phyloP scores from a whole-genome alignment of 805 yeast genomes.

The Geotrichum ghanense region DNA sequence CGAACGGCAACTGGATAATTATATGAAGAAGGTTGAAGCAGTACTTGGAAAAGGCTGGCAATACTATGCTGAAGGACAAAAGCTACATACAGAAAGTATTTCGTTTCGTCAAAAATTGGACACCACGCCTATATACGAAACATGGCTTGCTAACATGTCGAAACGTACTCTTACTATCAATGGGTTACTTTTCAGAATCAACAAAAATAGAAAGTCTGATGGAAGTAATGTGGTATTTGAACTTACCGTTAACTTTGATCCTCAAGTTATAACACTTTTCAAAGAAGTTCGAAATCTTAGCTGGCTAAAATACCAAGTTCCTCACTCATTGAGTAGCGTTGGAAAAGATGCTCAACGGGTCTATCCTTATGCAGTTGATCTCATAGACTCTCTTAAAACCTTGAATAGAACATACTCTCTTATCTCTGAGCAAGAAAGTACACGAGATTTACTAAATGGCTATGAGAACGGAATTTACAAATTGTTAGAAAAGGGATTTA shows the following conservation, averaged over 20 bases:
- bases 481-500: slow-evolving; percentile 26
- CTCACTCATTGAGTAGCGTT: slow-evolving; percentile 36
- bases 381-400: slow-evolving; percentile 40
- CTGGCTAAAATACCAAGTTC: slow-evolving; percentile 43
- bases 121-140: slow-evolving; percentile 28
- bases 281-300: slow-evolving; percentile 44
- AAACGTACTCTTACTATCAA: slow-evolving; percentile 15
- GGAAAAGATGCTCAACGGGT: slow-evolving; percentile 40
- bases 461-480: slow-evolving; percentile 10
- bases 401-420: slow-evolving; percentile 26
- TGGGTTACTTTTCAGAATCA: slow-evolving; percentile 32
- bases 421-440: slow-evolving; percentile 30
- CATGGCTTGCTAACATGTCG: slow-evolving; percentile 36
- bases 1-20: slow-evolving; percentile 30
- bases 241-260: slow-evolving; percentile 42
- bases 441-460: slow-evolving; percentile 23
- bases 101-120: slow-evolving; percentile 37
- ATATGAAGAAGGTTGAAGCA: slow-evolving; percentile 36
- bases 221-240: slow-evolving; percentile 18
- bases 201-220: slow-evolving; percentile 15
- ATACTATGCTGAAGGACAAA: slow-evolving; percentile 53
- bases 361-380: slow-evolving; percentile 44
- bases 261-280: slow-evolving; percentile 30
- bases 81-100: slow-evolving; percentile 39
- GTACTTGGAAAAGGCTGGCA: slow-evolving; percentile 54